phyloP scores from a whole-genome alignment of 2,329 filamentous ascomycete genomes.

The Bisporella sp. region DNA sequence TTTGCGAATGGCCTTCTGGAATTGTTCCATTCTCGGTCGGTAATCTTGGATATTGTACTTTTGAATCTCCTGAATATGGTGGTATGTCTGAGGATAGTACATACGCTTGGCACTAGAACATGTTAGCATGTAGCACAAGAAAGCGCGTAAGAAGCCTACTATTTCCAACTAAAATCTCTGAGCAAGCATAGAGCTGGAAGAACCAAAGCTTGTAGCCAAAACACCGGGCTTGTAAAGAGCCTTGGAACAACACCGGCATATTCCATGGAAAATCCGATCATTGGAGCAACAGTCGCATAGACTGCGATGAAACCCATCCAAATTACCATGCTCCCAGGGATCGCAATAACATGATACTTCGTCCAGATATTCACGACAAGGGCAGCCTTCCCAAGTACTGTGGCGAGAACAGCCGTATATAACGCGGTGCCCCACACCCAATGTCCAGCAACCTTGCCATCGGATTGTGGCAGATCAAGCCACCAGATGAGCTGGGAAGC shows the following conservation, averaged over 20 bases:
- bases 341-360: conserved; percentile 93
- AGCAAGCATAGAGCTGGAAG: conserved; percentile 76
- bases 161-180: conserved; percentile 94
- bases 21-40: conserved; percentile 97
- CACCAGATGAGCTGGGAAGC: conserved; percentile 75
- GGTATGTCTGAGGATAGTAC: conserved; percentile 93
- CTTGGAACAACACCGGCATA: conserved; percentile 78
- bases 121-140: conserved; percentile 12
- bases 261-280: conserved; percentile 72
- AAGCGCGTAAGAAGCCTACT: conserved; percentile 37
- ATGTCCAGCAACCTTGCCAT: conserved; percentile 81
- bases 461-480: conserved; percentile 67
- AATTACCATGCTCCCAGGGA: conserved; percentile 84
- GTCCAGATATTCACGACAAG: conserved; percentile 98
- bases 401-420: conserved; percentile 89
- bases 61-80: conserved; percentile 98
- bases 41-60: conserved; percentile 99
- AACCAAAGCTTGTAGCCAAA: conserved; percentile 84
- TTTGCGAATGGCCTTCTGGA: conserved; percentile 98
- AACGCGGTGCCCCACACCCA: conserved; percentile 98
- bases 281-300: conserved; percentile 82
- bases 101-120: conserved; percentile 66
- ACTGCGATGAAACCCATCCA: conserved; percentile 88
- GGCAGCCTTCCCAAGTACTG: conserved; percentile 89
- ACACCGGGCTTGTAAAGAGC: conserved; percentile 73